Evolutionary conservation across 352 stramenopile species (phyloP).

Genomic region (Hyaloperonospora arabidopsidis): DNA sequence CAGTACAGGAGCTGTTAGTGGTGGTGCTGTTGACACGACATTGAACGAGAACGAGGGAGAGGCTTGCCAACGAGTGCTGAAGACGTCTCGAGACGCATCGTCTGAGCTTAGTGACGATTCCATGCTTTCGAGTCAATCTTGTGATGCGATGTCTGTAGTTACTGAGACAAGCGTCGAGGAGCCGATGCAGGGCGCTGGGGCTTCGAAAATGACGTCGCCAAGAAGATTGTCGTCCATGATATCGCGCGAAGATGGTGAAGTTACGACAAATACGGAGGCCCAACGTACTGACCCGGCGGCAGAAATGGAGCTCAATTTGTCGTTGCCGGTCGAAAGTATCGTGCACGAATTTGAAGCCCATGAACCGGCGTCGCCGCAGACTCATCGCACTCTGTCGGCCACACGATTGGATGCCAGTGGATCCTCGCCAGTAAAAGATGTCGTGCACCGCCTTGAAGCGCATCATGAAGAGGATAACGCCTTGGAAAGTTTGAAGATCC

Average conservation of each 20-base stretch:
- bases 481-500: slow-evolving; percentile 41
- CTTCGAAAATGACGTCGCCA: slow-evolving; percentile 14
- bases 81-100: too few relatives aligned
- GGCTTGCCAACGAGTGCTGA: too few relatives aligned
- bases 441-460: slow-evolving; percentile 46
- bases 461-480: slow-evolving; percentile 37
- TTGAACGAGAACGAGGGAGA: too few relatives aligned
- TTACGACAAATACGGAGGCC: slow-evolving; percentile 12
- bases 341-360: slow-evolving; percentile 28
- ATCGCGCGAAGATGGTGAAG: slow-evolving; percentile 23
- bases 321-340: slow-evolving; percentile 13
- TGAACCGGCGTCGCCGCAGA: slow-evolving; percentile 14
- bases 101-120: too few relatives aligned
- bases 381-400: slow-evolving; percentile 27
- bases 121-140: too few relatives aligned
- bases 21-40: not conserved
- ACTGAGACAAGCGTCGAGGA: slow-evolving; percentile 3
- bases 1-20: not conserved
- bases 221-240: slow-evolving; percentile 24
- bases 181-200: slow-evolving; percentile 9
- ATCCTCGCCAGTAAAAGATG: slow-evolving; percentile 35
- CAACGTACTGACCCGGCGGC: slow-evolving; percentile 26
- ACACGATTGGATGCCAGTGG: slow-evolving; percentile 24
- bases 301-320: slow-evolving; percentile 16
- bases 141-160: not conserved